Percentiles rank a stretch among this genome's conserved stretches.
phyloP scores from a whole-genome alignment of 2,329 filamentous ascomycete species.

The Ophiostoma montium region DNA sequence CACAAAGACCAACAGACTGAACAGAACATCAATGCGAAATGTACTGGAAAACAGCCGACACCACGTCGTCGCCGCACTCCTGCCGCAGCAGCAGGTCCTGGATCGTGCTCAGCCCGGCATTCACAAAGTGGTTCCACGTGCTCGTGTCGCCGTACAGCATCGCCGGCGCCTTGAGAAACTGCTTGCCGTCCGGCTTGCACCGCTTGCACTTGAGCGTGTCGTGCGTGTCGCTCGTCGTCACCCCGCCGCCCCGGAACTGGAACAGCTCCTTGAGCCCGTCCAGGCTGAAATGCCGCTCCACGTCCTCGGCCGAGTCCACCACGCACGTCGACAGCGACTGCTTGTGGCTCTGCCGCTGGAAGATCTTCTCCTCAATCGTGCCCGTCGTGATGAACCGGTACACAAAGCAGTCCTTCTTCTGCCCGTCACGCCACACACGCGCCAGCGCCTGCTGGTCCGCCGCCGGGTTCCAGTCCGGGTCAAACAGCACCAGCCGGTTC shows the following conservation, averaged over 20 bases:
- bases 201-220: constrained; percentile 98
- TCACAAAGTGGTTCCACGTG: constrained; percentile 97
- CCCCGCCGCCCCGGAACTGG: constrained; percentile 59
- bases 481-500: constrained; percentile 88
- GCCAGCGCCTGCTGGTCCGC: constrained; percentile 95
- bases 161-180: constrained; percentile 79
- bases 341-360: constrained; percentile 96
- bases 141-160: constrained; percentile 97
- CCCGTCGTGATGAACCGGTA: constrained; percentile 99
- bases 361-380: constrained; percentile 98
- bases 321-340: constrained; percentile 93
- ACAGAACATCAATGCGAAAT: constrained; percentile 54
- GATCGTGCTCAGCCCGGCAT: constrained; percentile 63
- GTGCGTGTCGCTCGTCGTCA: constrained; percentile 81
- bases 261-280: constrained; percentile 88
- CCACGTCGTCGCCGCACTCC: constrained; percentile 62
- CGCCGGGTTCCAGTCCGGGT: constrained; percentile 95
- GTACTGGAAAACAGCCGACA: constrained; percentile 96
- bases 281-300: constrained; percentile 88
- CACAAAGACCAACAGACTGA: background rate
- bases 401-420: constrained; percentile 98
- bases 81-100: constrained; percentile 85
- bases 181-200: constrained; percentile 75
- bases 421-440: constrained; percentile 95
- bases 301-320: constrained; percentile 90